phyloP scores from a whole-genome alignment of 176 grass and related monocot species.

The Alopecurus myosuroides region DNA sequence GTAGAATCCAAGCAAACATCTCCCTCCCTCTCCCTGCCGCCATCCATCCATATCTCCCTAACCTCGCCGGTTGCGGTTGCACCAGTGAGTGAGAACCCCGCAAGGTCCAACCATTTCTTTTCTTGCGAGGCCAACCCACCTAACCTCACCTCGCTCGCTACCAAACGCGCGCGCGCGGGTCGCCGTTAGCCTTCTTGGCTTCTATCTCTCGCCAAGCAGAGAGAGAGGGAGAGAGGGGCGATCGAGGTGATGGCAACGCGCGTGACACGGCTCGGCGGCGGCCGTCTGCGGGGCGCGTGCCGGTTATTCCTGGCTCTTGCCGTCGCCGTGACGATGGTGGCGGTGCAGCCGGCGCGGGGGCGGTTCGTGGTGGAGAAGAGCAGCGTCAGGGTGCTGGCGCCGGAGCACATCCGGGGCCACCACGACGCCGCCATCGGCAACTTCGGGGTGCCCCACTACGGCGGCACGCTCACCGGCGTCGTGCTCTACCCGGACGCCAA shows the following conservation, averaged over 20 bases:
- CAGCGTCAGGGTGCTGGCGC: slow-evolving; percentile 74
- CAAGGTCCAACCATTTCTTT: neutral
- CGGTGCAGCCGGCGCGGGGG: slow-evolving; percentile 1
- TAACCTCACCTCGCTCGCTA: neutral
- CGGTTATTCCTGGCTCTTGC: neutral
- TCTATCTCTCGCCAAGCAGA: neutral
- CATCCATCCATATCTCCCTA: neutral
- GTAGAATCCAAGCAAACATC: slow-evolving; percentile 43
- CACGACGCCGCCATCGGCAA: slow-evolving; percentile 92
- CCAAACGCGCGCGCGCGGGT: slow-evolving; percentile 4
- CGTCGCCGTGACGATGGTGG: neutral
- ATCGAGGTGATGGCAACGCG: slow-evolving; percentile 12
- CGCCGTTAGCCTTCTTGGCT: neutral
- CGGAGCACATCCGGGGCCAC: slow-evolving; percentile 67
- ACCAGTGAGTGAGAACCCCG: neutral
- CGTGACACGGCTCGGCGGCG: too few relatives aligned
- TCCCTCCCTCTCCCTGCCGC: neutral
- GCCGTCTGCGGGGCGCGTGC: neutral
- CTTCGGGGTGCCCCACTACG: slow-evolving; percentile 92
- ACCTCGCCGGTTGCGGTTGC: neutral
- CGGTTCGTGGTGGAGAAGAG: slow-evolving; percentile 95
- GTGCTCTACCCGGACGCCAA: slow-evolving; percentile 76
- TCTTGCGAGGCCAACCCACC: neutral
- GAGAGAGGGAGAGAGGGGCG: neutral
- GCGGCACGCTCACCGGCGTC: slow-evolving; percentile 77